Conservation (phyloP, 768 basidiomycete genomes). For the Pulveroboletus sp. region DNA sequence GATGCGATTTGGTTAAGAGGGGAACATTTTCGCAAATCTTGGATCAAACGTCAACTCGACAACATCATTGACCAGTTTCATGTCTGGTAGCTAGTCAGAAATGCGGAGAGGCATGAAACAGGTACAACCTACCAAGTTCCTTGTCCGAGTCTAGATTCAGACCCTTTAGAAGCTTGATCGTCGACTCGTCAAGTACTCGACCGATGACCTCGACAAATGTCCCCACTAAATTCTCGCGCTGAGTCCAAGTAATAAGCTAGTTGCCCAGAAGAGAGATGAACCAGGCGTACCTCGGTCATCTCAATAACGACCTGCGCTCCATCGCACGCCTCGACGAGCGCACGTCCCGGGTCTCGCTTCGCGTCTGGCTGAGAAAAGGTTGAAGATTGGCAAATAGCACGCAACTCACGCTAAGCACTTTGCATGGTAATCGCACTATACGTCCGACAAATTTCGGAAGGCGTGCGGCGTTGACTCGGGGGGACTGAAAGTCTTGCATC, state of each 20-base stretch:
- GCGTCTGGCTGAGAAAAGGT: neutral
- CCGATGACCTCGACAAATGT: constrained; percentile 70
- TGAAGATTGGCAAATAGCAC: neutral
- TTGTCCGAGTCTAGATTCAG: constrained; percentile 53
- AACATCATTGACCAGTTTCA: constrained; percentile 60
- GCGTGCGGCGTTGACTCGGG: constrained; percentile 63
- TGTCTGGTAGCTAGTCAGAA: constrained; percentile 37
- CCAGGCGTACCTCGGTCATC: constrained; percentile 38
- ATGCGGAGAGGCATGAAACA: neutral
- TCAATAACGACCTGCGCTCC: constrained; percentile 57
- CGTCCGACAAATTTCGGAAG: constrained; percentile 51
- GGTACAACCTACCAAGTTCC: constrained; percentile 53
- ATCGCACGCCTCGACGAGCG: constrained; percentile 65
- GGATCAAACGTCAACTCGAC: constrained; percentile 60
- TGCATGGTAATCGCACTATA: constrained; percentile 60
- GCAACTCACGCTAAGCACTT: constrained; percentile 49
- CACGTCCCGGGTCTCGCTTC: constrained; percentile 40
- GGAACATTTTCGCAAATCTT: constrained; percentile 53
- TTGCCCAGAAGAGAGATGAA: neutral
- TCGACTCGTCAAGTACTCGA: constrained; percentile 50
- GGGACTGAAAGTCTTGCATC: constrained; percentile 31
- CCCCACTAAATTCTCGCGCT: constrained; percentile 48
- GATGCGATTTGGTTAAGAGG: constrained; percentile 9
- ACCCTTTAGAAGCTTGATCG: constrained; percentile 50
- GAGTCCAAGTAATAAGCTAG: neutral